phyloP scores from a whole-genome alignment of 2,329 filamentous ascomycete species.

The Trichoderma atroviride region DNA sequence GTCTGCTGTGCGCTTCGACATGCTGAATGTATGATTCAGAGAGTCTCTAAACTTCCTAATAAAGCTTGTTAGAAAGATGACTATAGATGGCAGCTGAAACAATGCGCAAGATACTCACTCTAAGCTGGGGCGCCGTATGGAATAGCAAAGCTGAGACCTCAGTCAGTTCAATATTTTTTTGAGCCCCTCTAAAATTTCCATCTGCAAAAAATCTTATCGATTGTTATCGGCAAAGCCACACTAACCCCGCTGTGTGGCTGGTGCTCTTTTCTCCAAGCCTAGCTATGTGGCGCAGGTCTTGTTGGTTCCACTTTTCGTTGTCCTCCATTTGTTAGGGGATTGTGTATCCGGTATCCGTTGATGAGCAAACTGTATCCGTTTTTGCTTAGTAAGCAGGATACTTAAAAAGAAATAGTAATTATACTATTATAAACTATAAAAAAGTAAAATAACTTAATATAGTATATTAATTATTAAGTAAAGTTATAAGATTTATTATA shows the following conservation, averaged over 20 bases:
- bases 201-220: constrained; percentile 1
- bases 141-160: background rate
- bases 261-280: background rate
- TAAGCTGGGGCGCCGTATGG: background rate
- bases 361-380: too few relatives aligned
- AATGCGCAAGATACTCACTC: constrained; percentile 1
- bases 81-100: background rate
- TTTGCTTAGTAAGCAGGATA: too few relatives aligned
- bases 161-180: constrained; percentile 8
- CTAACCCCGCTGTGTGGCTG: constrained; percentile 5
- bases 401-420: too few relatives aligned
- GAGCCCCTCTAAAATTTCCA: constrained; percentile 18
- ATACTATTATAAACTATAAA: too few relatives aligned
- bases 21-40: constrained; percentile 34
- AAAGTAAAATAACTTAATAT: too few relatives aligned
- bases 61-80: background rate
- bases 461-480: too few relatives aligned
- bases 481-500: too few relatives aligned
- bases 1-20: constrained; percentile 65
- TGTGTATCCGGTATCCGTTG: too few relatives aligned
- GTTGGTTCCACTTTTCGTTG: too few relatives aligned
- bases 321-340: too few relatives aligned
- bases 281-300: background rate
- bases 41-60: background rate
- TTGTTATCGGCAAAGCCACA: constrained; percentile 1